Base-by-base conservation (phyloP, 257 asterid genomes). In the Ajuga chamaepitys region DNA sequence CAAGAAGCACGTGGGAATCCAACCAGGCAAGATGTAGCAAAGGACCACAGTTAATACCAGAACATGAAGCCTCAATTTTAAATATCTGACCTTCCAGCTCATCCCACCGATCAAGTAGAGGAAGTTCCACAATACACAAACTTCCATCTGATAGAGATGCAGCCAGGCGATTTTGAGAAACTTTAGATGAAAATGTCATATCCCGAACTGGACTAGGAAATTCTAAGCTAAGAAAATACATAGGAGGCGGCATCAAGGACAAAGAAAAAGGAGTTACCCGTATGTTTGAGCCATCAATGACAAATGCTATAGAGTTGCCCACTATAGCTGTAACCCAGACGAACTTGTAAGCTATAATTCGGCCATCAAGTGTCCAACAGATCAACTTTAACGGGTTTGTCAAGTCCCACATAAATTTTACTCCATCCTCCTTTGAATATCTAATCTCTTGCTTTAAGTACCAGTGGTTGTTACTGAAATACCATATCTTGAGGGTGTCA, bases 191-290 rank as follows among this genome's bases (percentile, higher is more conserved):
- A 58, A 80, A 75, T 38, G 84, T 58, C 64, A 87, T 46, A 74
- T 81, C 83, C 56, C 74, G 86, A 78, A 94, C 77, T n/a, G 85
- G 79, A 57, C 78, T 60, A 56, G 90, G 88, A 82, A 94, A 84
- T 57, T 81, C 86, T 11, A 94, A 80, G 70, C 70, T 70, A 46
- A 88, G 80, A 61, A 82, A 86, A 72, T 74, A 83, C 96, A 90
- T 80, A 52, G 99, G 99, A 57, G 97, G 96, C 18, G 99, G 99
- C 16, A 88, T 88, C 82, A 94, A 76, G 72, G 95, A 79, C 52
- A 86, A 32, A 52, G 93, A 82, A 63, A 94, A 84, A 26, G 97
- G 95, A 62, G 96, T 90, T 53, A 94, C 81, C 54, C 83, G 71
- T 65, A 90, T 63, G 68, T 78, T 85, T 68, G 93, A 81, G 28